These are phyloP conservation scores for Patellifolia procumbens DNA, from an alignment of 179 eudicot genomes.

Conservation along the genomic window DNA sequence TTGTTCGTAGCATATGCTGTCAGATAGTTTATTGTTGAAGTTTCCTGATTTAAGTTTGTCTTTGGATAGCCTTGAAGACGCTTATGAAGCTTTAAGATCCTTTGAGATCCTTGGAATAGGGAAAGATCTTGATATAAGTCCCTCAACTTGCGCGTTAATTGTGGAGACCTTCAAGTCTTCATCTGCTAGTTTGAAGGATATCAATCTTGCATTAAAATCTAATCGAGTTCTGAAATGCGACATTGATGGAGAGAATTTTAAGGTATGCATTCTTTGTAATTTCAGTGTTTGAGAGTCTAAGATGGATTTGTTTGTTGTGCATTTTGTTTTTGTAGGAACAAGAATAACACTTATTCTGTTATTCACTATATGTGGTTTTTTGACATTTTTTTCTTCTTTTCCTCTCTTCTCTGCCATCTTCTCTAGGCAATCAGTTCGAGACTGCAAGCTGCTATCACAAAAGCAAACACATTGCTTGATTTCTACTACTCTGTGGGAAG, in stretches of 20 bases:
- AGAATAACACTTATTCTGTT: no score
- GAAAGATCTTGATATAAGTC: constrained; percentile 44
- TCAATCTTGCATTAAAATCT: constrained; percentile 63
- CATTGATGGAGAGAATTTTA: constrained; percentile 39
- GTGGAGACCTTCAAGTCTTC: constrained; percentile 51
- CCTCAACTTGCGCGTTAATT: constrained; percentile 55
- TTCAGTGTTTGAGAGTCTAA: not conserved
- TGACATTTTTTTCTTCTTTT: not conserved
- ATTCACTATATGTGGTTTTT: constrained; percentile 3
- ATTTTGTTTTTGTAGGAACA: not conserved
- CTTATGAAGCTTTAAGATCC: constrained; percentile 74
- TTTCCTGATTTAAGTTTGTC: constrained; percentile 14
- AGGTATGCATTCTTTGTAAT: constrained; percentile 42
- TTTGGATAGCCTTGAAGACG: constrained; percentile 66
- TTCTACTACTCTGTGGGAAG: constrained; percentile 73
- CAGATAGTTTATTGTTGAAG: not conserved
- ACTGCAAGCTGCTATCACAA: constrained; percentile 54
- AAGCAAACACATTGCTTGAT: constrained; percentile 63
- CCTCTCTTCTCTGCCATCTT: not conserved
- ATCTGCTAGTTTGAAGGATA: constrained; percentile 61
- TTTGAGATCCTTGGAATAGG: constrained; percentile 70
- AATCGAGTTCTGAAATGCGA: constrained; percentile 64
- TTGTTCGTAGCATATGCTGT: constrained; percentile 1
- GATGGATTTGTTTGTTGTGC: not conserved
- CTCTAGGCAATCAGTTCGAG: constrained; percentile 61